Base-by-base conservation (phyloP, 495 filamentous ascomycete genomes). In the Xylaria grammica region DNA sequence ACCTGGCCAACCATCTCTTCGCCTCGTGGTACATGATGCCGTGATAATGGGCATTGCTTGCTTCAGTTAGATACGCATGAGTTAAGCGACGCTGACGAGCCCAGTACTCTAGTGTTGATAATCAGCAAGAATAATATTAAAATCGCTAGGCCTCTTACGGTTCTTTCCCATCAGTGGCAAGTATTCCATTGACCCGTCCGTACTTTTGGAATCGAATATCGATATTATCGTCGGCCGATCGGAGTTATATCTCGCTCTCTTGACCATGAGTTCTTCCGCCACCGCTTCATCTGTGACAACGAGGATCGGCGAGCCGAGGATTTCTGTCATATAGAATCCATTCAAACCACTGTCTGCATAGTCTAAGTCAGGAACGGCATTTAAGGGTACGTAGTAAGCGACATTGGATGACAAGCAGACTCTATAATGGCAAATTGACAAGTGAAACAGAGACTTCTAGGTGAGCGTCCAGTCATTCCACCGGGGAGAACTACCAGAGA, bases 281-380 rank as follows among this genome's bases (percentile, higher is more conserved):
- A 85, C 76, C 62, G 78, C 79, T 66, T 85, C 82, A 42, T 81
- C 78, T n/a, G 81, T 76, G 50, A 86, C 73, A 49, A 85, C 73
- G 59, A 85, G 67, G 59, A 84, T 77, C 19, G 73, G 78, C 36
- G 74, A 71, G n/a, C 78, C 80, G 17, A 84, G 75, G 65, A 85
- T 77, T 49, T 75, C 73, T 4, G 77, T 82, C 29, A 74, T 73
- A 68, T 79, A 86, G 42, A 84, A 79, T 2, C 77, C 77, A 40
- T 68, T 59, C 15, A 74, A 70, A 0, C 82, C 83, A 44, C 66
- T 63, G 32, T 84, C 62, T 57, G 29, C 40, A 48, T 49, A 4
- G 1, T 19, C 10, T 6, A 36, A 34, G 50, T 63, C 13, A 63
- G 58, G 10, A 29, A 13, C 8, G 19, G 11, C 15, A 29, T 9